A percentile compares a stretch with the other conserved stretches of the same genome.
These are phyloP conservation scores for Juglanconis sp. DNA, from an alignment of 2,329 filamentous ascomycete species.

Conservation along the genomic window DNA sequence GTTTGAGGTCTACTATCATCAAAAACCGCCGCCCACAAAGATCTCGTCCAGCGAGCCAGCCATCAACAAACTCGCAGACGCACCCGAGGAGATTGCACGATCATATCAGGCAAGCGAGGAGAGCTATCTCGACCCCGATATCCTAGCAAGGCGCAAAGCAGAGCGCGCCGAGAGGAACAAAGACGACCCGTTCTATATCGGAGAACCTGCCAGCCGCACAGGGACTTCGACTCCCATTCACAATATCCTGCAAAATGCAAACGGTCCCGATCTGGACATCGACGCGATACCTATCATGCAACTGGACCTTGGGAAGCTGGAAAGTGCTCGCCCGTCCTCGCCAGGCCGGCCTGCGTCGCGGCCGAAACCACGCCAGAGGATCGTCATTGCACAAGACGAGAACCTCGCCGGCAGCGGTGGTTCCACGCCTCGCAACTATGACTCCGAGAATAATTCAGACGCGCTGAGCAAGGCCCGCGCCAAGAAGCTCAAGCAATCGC, in stretches of 20 bases:
- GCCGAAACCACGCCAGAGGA: slow-evolving; percentile 51
- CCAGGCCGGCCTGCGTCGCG: slow-evolving; percentile 25
- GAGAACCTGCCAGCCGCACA: slow-evolving; percentile 22
- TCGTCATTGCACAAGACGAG: slow-evolving; percentile 72
- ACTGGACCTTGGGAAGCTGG: slow-evolving; percentile 65
- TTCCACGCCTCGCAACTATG: slow-evolving; percentile 49
- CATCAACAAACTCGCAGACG: slow-evolving; percentile 48
- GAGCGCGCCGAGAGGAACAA: slow-evolving; percentile 79
- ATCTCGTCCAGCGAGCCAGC: slow-evolving; percentile 54
- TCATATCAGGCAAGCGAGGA: slow-evolving; percentile 63
- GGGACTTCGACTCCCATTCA: slow-evolving; percentile 74
- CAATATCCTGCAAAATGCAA: slow-evolving; percentile 68
- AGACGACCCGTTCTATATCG: slow-evolving; percentile 95
- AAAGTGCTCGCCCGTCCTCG: slow-evolving; percentile 23
- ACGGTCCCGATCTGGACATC: slow-evolving; percentile 79
- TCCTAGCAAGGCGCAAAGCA: slow-evolving; percentile 68
- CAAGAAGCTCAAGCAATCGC: slow-evolving; percentile 54
- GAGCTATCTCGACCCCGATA: slow-evolving; percentile 68
- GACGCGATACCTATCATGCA: slow-evolving; percentile 97
- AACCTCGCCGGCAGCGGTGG: slow-evolving; percentile 55
- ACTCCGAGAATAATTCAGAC: slow-evolving; percentile 52
- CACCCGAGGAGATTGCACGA: slow-evolving; percentile 40
- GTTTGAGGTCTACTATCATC: slow-evolving; percentile 65
- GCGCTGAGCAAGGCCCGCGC: slow-evolving; percentile 45
- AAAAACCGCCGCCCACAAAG: slow-evolving; percentile 48